Evolutionary conservation across 208 protist species (phyloP).

Genomic region (Crithidia fasciculata): DNA sequence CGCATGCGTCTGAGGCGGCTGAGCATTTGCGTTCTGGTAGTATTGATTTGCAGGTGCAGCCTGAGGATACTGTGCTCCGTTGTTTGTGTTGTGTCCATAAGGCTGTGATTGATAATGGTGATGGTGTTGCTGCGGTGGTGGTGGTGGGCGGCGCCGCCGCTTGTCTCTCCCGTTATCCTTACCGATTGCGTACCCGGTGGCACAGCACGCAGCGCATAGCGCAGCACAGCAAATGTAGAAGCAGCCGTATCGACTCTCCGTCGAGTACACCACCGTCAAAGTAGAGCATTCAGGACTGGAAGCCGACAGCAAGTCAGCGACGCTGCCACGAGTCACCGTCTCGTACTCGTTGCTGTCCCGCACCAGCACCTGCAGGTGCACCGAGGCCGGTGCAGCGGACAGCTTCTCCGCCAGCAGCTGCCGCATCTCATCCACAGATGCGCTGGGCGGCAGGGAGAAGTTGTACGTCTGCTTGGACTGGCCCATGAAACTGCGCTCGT

Average conservation of each 20-base stretch:
- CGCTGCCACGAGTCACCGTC: neutral
- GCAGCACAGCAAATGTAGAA: constrained; percentile 4
- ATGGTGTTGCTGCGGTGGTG: neutral
- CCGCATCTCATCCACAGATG: neutral
- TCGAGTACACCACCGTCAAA: constrained; percentile 2
- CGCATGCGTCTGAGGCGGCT: constrained; percentile 3
- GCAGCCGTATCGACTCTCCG: constrained; percentile 8
- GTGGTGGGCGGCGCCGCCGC: neutral
- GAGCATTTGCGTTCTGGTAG: constrained; percentile 4
- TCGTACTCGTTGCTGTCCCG: neutral
- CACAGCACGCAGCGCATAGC: neutral
- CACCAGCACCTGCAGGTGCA: neutral
- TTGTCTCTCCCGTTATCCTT: neutral
- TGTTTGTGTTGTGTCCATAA: neutral
- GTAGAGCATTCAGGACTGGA: neutral
- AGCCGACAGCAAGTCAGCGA: neutral
- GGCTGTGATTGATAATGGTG: neutral
- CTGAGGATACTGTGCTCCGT: neutral
- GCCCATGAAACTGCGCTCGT: neutral
- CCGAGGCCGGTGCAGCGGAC: neutral
- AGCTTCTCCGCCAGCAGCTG: neutral
- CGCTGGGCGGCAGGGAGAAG: neutral
- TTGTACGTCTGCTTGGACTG: neutral
- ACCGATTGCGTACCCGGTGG: neutral
- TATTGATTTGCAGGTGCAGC: constrained; percentile 3